Evolutionary conservation across 1,284 basidiomycete species (phyloP).

Genomic region (Uromyces viciae-fabae): DNA sequence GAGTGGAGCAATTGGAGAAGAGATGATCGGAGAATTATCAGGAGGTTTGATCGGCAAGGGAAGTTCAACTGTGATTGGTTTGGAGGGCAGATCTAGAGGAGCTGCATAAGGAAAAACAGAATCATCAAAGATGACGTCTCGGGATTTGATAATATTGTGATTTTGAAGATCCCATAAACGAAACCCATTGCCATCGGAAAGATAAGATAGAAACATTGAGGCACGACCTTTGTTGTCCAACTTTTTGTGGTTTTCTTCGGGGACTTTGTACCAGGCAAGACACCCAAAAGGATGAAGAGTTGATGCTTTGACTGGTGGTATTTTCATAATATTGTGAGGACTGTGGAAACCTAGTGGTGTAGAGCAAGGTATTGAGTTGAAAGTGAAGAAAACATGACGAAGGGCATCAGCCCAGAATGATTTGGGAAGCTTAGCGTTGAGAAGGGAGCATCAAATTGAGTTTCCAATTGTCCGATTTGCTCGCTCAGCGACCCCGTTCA

Average conservation of each 20-base stretch:
- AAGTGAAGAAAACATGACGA: background rate
- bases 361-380: background rate
- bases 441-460: background rate
- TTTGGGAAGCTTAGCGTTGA: background rate
- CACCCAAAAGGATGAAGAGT: conserved; percentile 7
- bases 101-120: no score
- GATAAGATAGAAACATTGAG: background rate
- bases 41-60: no score
- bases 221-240: background rate
- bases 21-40: no score
- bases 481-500: background rate
- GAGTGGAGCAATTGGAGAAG: no score
- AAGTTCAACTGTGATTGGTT: no score
- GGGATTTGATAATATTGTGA: background rate
- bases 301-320: background rate
- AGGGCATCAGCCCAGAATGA: background rate
- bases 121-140: background rate
- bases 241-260: background rate
- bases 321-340: background rate
- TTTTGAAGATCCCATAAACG: background rate
- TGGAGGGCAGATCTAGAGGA: no score
- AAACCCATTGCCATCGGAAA: background rate
- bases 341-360: background rate
- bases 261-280: background rate
- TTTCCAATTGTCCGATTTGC: background rate